A percentile compares a stretch with the other conserved stretches of the same genome.
Evolutionary conservation across 192 early-diverging fungal genomes (phyloP).

Genomic region (Chytriomyces hyalinus): DNA sequence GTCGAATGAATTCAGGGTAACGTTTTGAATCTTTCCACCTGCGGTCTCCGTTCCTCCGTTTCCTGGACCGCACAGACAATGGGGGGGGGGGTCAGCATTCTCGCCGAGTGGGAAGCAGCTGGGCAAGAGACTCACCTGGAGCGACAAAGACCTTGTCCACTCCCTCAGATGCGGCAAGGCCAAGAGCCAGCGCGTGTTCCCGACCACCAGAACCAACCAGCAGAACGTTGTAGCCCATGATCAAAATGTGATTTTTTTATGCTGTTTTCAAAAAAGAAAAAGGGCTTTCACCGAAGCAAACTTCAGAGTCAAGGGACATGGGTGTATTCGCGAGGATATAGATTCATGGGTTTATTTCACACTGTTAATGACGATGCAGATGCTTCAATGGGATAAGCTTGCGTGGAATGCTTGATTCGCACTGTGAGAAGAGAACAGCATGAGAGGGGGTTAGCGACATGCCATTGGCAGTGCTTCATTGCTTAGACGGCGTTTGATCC

Average conservation of each 20-base stretch:
- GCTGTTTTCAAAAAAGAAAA: no score
- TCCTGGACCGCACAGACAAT: conserved; percentile 52
- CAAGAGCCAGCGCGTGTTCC: conserved; percentile 96
- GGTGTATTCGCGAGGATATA: no score
- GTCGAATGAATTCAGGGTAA: conserved; percentile 72
- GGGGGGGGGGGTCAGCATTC: no score
- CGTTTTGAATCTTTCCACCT: conserved; percentile 79
- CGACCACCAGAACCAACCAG: conserved; percentile 94
- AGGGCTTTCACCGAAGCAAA: no score
- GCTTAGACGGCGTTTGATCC: neutral
- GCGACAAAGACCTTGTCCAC: conserved; percentile 89
- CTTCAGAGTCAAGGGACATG: no score
- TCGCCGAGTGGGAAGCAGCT: no score
- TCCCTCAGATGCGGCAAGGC: conserved; percentile 74
- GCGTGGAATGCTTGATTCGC: conserved; percentile 41
- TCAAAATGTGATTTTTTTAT: neutral
- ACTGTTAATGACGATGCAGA: no score
- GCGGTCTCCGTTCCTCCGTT: conserved; percentile 89
- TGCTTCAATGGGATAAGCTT: conserved; percentile 24
- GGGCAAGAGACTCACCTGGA: conserved; percentile 65
- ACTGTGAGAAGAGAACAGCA: conserved; percentile 8
- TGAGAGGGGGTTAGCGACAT: neutral
- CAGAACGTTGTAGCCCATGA: conserved; percentile 63
- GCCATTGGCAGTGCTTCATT: neutral
- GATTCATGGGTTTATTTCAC: no score